A percentile compares a stretch with the other conserved stretches of the same genome.
Conservation (phyloP, 228 moss, liverwort and hornwort species). For the Sphagnum fallax region DNA sequence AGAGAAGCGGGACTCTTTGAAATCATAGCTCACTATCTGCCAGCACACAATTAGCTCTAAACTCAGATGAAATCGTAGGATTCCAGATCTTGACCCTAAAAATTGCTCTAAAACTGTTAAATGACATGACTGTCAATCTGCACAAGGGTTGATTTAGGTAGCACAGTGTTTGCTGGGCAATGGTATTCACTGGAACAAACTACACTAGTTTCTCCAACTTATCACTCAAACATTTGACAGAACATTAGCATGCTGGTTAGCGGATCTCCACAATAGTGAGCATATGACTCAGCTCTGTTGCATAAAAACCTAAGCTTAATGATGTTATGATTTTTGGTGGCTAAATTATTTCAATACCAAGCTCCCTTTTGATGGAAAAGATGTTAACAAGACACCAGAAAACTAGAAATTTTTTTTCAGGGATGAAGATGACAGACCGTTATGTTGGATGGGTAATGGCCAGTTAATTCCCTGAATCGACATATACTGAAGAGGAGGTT, state of each 20-base stretch:
- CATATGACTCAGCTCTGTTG: too few relatives aligned
- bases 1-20: conserved; percentile 62
- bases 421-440: conserved; percentile 24
- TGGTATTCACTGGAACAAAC: too few relatives aligned
- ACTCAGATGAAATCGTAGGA: neutral
- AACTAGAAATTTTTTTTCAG: neutral
- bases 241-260: too few relatives aligned
- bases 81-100: neutral
- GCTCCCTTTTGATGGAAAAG: neutral
- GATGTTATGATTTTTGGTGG: neutral
- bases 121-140: neutral
- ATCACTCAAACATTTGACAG: too few relatives aligned
- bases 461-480: conserved; percentile 80
- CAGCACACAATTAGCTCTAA: neutral
- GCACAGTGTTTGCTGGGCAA: neutral
- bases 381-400: neutral
- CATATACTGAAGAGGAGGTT: conserved; percentile 86
- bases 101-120: neutral
- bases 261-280: too few relatives aligned
- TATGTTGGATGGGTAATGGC: conserved; percentile 66
- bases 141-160: neutral
- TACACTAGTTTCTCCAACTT: too few relatives aligned
- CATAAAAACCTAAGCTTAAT: neutral
- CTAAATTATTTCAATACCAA: neutral
- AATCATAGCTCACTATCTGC: conserved; percentile 91